Evolutionary conservation across 768 basidiomycete species (phyloP), one percentile per base, ranked within the genome.

Genomic region (Suillus fuscotomentosus): DNA sequence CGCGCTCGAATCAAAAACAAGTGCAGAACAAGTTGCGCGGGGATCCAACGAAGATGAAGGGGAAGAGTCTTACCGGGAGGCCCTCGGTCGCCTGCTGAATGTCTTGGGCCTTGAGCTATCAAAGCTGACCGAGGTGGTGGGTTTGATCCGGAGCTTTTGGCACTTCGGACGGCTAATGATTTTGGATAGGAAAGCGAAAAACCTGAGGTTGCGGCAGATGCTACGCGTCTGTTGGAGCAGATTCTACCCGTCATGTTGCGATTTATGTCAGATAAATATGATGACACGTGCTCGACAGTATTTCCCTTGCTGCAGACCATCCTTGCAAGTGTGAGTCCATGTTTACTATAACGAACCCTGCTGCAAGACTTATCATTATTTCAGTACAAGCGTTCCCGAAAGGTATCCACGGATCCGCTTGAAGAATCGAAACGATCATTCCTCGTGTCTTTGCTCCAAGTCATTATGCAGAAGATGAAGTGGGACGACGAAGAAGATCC

Each of bases 251-350:
- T 95, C 42, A 84, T 94, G 80, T 82, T 99, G 13, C 89, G 87
- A 17, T 95, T 98, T 80, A 82, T 99, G 79, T 90, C 89, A 10
- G 97, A 99, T 71, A 83, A 89, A 34, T 92, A 93, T 67, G 93
- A 96, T 66, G 95, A 97, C 70, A 95, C 94, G 7, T 89, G 89
- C 67, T 86, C 87, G 24, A 90, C 95, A 8, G 83, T 98, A 47
- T 93, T 95, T 71, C 88, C 92, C 3, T 79, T 97, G 62, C 79
- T 97, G 15, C 86, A 89, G 66, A 83, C 85, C 24, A 79, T 97
- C 63, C 84, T 99, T 45, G 80, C 83, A 38, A 84, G 83, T 59
- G 95, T 95, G 74, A 75, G 91, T 31, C 50, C 34, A 36, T 60
- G 60, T 31, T 43, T 45, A 27, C 42, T 38, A 34, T 20, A 8